A percentile compares a stretch with the other conserved stretches of the same genome.
Conservation (phyloP, 768 basidiomycete genomes). For the Fomitopsis serialis region DNA sequence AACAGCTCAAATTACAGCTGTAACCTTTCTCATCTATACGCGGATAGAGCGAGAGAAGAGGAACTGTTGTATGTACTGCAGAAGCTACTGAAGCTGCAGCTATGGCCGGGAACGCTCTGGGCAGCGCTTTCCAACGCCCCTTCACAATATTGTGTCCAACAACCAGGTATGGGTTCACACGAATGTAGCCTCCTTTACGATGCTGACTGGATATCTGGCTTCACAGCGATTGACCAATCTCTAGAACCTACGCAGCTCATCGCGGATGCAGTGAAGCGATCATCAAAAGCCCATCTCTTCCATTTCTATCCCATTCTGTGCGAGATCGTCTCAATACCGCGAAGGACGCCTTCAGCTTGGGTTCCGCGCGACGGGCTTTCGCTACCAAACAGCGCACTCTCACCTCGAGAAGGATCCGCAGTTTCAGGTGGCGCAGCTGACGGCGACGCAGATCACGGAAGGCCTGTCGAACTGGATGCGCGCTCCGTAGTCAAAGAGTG, state of each 20-base stretch:
- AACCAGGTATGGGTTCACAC: constrained; percentile 45
- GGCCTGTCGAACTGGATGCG: constrained; percentile 55
- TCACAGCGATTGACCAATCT: constrained; percentile 35
- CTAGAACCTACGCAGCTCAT: constrained; percentile 51
- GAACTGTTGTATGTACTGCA: constrained; percentile 82
- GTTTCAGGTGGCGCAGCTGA: background rate
- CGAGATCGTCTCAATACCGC: constrained; percentile 70
- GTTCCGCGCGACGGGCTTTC: constrained; percentile 6
- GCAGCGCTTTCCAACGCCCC: constrained; percentile 68
- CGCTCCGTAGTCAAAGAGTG: constrained; percentile 61
- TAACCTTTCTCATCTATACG: background rate
- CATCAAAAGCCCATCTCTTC: constrained; percentile 80
- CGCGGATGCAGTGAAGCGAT: constrained; percentile 68
- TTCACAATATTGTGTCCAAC: constrained; percentile 43
- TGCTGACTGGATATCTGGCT: background rate
- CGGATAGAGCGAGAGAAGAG: constrained; percentile 72
- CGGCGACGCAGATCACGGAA: constrained; percentile 16
- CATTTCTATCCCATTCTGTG: constrained; percentile 79
- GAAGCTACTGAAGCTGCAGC: constrained; percentile 64
- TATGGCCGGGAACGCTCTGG: constrained; percentile 77
- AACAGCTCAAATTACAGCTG: background rate
- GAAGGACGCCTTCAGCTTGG: constrained; percentile 59
- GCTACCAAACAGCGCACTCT: background rate
- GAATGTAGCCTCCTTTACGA: background rate
- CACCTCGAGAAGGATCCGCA: background rate